Conservation (phyloP, 2,329 filamentous ascomycete genomes). For the Alternaria metachromatica region DNA sequence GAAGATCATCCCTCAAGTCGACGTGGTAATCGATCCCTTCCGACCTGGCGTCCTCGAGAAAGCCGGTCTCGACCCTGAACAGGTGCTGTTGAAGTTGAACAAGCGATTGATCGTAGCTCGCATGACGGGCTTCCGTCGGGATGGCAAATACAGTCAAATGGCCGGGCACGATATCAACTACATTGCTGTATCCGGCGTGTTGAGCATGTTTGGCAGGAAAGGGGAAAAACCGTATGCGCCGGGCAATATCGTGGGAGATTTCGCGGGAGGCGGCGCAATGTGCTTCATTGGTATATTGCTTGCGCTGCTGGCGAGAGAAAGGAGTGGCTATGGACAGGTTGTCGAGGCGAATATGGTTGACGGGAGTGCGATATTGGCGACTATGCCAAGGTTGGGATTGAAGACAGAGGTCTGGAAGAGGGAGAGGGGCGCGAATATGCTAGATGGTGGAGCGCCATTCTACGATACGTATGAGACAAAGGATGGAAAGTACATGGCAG, state of each 20-base stretch:
- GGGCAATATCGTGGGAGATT: constrained; percentile 85
- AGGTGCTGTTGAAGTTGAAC: constrained; percentile 70
- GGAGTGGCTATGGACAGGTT: constrained; percentile 76
- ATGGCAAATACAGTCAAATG: constrained; percentile 86
- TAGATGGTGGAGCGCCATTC: constrained; percentile 86
- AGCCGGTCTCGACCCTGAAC: constrained; percentile 74
- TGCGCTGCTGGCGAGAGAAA: constrained; percentile 72
- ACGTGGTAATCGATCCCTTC: constrained; percentile 92
- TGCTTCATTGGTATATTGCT: constrained; percentile 84
- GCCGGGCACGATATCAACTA: constrained; percentile 98
- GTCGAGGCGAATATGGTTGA: constrained; percentile 98
- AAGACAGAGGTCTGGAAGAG: constrained; percentile 68
- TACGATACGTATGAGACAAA: constrained; percentile 89
- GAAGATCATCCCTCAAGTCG: constrained; percentile 66
- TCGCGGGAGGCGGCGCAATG: constrained; percentile 84
- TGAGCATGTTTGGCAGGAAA: constrained; percentile 75
- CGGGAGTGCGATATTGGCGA: constrained; percentile 78
- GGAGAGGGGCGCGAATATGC: constrained; percentile 74
- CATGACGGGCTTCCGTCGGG: constrained; percentile 88
- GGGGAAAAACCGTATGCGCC: constrained; percentile 78
- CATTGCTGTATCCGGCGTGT: constrained; percentile 82
- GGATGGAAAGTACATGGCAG: constrained; percentile 80
- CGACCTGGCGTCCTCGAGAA: constrained; percentile 89
- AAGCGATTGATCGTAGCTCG: constrained; percentile 80
- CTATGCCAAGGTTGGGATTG: constrained; percentile 73